A percentile compares a stretch with the other conserved stretches of the same genome.
Conservation (phyloP, 2,329 filamentous ascomycete genomes). For the Xylogone sp. region DNA sequence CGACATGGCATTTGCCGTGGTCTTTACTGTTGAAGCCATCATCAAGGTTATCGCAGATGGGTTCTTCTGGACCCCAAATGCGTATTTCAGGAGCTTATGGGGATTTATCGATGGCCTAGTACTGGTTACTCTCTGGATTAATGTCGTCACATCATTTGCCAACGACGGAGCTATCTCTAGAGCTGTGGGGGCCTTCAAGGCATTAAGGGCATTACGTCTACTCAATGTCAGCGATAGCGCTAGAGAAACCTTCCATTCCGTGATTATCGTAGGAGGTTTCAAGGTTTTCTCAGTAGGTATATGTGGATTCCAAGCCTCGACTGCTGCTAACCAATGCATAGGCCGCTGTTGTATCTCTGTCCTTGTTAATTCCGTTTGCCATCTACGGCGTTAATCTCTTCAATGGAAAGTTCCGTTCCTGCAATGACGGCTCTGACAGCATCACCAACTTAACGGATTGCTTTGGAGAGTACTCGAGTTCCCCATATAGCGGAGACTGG, state of each 20-base stretch:
- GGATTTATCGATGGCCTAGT: slow-evolving; percentile 93
- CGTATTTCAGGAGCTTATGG: slow-evolving; percentile 95
- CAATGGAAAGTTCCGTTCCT: slow-evolving; percentile 72
- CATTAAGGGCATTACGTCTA: slow-evolving; percentile 81
- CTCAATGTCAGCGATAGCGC: slow-evolving; percentile 96
- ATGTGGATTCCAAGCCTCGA: not conserved
- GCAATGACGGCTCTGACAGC: slow-evolving; percentile 66
- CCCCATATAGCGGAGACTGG: slow-evolving; percentile 73
- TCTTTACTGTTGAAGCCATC: slow-evolving; percentile 81
- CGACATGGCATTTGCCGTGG: slow-evolving; percentile 80
- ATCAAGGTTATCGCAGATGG: slow-evolving; percentile 96
- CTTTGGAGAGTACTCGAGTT: slow-evolving; percentile 75
- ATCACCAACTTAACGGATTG: slow-evolving; percentile 67
- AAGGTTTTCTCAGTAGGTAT: slow-evolving; percentile 63
- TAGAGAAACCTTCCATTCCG: slow-evolving; percentile 91
- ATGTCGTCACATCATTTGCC: slow-evolving; percentile 77
- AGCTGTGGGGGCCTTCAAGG: slow-evolving; percentile 95
- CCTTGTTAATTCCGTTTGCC: slow-evolving; percentile 91
- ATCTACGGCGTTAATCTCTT: slow-evolving; percentile 95
- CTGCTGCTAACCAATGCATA: slow-evolving; percentile 32
- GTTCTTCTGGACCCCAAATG: slow-evolving; percentile 94
- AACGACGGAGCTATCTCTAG: slow-evolving; percentile 82
- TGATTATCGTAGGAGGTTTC: slow-evolving; percentile 91
- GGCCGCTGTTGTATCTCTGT: slow-evolving; percentile 86
- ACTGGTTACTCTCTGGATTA: slow-evolving; percentile 91